These are phyloP conservation scores for Hibiscus trionum DNA, from an alignment of 345 rosid genomes.

Conservation along the genomic window DNA sequence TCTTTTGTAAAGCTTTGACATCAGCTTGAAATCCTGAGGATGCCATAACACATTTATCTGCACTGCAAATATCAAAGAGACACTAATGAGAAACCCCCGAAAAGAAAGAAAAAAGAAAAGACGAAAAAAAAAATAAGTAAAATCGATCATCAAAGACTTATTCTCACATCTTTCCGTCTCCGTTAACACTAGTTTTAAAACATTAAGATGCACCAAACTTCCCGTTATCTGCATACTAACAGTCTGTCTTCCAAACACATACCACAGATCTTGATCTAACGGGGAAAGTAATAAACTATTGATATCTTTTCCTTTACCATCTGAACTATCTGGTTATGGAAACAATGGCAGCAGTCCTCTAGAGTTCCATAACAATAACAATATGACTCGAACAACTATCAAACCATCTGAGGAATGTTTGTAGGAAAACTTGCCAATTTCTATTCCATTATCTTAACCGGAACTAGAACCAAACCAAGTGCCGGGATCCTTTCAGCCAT, in stretches of 20 bases:
- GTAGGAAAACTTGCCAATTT: background rate
- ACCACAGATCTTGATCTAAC: background rate
- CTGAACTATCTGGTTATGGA: background rate
- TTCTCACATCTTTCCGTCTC: background rate
- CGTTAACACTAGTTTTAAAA: background rate
- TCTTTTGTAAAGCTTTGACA: constrained; percentile 87
- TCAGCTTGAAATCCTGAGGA: constrained; percentile 99
- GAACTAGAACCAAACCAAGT: background rate
- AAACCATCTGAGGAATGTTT: background rate
- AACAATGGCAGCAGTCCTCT: background rate
- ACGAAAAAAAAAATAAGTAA: background rate
- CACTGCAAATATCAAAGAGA: constrained; percentile 36
- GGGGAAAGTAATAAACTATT: background rate
- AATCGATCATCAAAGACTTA: background rate
- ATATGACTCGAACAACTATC: background rate
- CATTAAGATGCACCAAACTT: background rate
- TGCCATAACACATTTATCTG: constrained; percentile 74
- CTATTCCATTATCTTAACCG: background rate
- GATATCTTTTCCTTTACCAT: background rate
- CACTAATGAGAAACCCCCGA: background rate
- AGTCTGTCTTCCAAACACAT: background rate
- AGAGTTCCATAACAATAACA: background rate
- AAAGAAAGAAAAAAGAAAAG: background rate
- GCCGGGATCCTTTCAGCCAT: background rate
- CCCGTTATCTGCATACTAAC: background rate